phyloP scores from a whole-genome alignment of 306 rosid species.

The Malus fusca region DNA sequence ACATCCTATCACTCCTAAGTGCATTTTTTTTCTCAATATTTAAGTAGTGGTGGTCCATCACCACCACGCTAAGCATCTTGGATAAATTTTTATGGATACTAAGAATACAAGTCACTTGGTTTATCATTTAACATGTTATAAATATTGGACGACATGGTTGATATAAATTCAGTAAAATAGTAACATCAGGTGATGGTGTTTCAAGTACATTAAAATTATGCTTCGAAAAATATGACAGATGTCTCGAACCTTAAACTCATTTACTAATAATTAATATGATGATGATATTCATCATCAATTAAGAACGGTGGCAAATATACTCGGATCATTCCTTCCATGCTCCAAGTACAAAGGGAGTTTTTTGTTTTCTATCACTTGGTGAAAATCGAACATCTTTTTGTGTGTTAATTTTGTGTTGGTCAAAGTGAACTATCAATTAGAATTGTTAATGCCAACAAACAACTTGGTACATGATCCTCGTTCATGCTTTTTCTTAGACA shows the following conservation, averaged over 20 bases:
- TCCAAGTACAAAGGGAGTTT: too few relatives aligned
- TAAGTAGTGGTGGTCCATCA: too few relatives aligned
- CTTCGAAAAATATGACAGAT: not conserved
- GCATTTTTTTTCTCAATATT: too few relatives aligned
- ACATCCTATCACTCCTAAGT: too few relatives aligned
- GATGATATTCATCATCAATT: too few relatives aligned
- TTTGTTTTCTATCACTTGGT: not conserved
- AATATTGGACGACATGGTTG: too few relatives aligned
- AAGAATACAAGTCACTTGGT: too few relatives aligned
- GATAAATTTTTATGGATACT: too few relatives aligned
- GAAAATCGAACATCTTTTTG: not conserved
- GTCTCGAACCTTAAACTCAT: not conserved
- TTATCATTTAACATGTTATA: too few relatives aligned
- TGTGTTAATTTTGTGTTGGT: not conserved
- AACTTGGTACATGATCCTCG: not conserved
- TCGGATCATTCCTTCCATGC: not conserved
- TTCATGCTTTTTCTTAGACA: not conserved
- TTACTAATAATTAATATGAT: not conserved
- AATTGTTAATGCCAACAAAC: not conserved
- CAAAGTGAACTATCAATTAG: not conserved
- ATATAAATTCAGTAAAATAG: not conserved
- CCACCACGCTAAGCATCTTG: too few relatives aligned
- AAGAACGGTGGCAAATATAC: too few relatives aligned
- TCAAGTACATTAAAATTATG: not conserved
- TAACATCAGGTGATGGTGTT: too few relatives aligned